phyloP scores from a whole-genome alignment of 176 grass and related monocot species.

The Otatea glauca region DNA sequence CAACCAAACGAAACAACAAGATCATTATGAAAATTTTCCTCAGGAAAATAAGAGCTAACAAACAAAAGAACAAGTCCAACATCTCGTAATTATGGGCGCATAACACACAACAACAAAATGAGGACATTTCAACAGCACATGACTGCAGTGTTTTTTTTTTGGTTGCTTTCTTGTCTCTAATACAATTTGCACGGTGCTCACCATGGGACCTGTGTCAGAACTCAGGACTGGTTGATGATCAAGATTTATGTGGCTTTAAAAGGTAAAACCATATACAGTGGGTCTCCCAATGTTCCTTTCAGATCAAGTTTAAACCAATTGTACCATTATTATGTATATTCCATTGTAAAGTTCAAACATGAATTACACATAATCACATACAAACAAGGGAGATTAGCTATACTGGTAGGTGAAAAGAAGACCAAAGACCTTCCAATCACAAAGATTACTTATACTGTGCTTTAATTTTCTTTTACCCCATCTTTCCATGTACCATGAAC shows the following conservation, averaged over 20 bases:
- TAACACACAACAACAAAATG: neutral
- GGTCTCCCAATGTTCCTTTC: neutral
- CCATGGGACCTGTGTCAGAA: neutral
- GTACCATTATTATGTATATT: neutral
- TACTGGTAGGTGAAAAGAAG: neutral
- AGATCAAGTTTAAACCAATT: neutral
- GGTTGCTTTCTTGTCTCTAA: neutral
- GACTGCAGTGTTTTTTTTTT: neutral
- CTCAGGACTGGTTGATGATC: neutral
- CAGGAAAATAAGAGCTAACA: neutral
- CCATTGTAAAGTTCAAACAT: neutral
- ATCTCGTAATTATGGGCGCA: neutral
- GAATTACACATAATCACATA: neutral
- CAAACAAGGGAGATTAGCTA: neutral
- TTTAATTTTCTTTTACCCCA: neutral
- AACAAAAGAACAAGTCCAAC: neutral
- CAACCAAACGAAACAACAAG: neutral
- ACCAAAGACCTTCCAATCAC: neutral
- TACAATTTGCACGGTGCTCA: neutral
- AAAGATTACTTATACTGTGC: neutral
- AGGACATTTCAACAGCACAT: neutral
- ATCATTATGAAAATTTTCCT: neutral
- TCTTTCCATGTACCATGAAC: neutral
- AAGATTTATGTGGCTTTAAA: neutral
- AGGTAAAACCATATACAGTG: neutral